Conservation (phyloP, 495 filamentous ascomycete genomes). For the Symbiotaphrina buchneri region DNA sequence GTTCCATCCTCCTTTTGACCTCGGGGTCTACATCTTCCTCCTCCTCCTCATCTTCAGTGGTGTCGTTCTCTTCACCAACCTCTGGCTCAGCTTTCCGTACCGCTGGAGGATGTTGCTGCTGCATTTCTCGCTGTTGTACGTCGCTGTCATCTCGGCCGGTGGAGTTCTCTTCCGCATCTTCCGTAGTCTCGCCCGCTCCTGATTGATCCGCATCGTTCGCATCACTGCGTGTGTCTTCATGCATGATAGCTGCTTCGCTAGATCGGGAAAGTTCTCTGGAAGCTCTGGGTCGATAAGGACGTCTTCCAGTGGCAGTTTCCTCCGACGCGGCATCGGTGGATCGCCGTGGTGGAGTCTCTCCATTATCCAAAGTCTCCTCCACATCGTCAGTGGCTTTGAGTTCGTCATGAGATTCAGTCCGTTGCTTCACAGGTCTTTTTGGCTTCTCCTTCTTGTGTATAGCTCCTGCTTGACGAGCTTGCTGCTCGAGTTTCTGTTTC, state of each 20-base stretch:
- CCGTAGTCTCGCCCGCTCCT: slow-evolving; percentile 59
- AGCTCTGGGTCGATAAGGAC: slow-evolving; percentile 25
- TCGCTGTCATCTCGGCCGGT: slow-evolving; percentile 58
- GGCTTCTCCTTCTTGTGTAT: slow-evolving; percentile 76
- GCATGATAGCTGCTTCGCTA: slow-evolving; percentile 16
- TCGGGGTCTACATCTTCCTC: slow-evolving; percentile 90
- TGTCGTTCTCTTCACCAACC: slow-evolving; percentile 28
- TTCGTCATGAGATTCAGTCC: slow-evolving; percentile 27
- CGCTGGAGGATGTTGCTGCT: slow-evolving; percentile 7
- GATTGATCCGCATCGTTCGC: slow-evolving; percentile 83
- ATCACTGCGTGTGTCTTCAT: slow-evolving; percentile 39
- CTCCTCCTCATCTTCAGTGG: slow-evolving; percentile 48
- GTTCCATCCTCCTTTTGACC: slow-evolving; percentile 60
- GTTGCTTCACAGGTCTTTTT: slow-evolving; percentile 51
- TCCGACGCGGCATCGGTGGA: slow-evolving; percentile 11
- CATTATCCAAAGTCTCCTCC: neutral
- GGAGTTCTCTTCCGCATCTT: slow-evolving; percentile 55
- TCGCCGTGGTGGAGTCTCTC: slow-evolving; percentile 2
- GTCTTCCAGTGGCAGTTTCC: slow-evolving; percentile 26
- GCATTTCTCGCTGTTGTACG: slow-evolving; percentile 14
- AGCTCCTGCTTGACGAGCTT: slow-evolving; percentile 55
- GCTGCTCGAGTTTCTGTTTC: slow-evolving; percentile 79
- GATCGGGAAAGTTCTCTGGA: slow-evolving; percentile 20
- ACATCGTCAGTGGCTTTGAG: slow-evolving; percentile 3
- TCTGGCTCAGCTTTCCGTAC: slow-evolving; percentile 16